A percentile compares a stretch with the other conserved stretches of the same genome.
phyloP scores from a whole-genome alignment of 2,329 filamentous ascomycete species.

The Cladosporium sp. region DNA sequence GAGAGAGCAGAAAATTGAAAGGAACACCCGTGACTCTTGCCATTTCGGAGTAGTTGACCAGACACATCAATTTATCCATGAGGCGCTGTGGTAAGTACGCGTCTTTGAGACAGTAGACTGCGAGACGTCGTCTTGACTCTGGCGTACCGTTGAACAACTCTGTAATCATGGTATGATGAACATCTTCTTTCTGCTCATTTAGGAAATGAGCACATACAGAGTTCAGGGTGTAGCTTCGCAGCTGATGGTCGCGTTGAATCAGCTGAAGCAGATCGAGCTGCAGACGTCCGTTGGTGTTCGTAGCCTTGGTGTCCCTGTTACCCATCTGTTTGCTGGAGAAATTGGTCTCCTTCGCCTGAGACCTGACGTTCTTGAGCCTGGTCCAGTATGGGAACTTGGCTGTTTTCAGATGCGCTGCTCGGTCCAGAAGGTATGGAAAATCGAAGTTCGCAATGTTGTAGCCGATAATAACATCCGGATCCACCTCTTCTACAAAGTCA shows the following conservation, averaged over 20 bases:
- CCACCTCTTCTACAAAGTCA: constrained; percentile 81
- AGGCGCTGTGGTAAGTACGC: constrained; percentile 90
- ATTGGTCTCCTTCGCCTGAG: constrained; percentile 71
- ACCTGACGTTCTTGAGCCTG: constrained; percentile 66
- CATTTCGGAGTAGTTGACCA: constrained; percentile 99
- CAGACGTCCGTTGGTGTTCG: constrained; percentile 89
- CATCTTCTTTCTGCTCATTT: constrained; percentile 97
- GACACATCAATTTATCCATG: constrained; percentile 95
- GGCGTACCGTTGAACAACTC: constrained; percentile 95
- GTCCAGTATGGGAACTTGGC: constrained; percentile 82
- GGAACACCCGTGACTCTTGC: constrained; percentile 97
- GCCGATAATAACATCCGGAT: constrained; percentile 95
- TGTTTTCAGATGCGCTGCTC: constrained; percentile 80
- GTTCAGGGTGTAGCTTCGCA: constrained; percentile 95
- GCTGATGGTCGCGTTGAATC: constrained; percentile 88
- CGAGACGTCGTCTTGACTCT: constrained; percentile 83
- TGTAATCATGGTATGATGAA: constrained; percentile 99
- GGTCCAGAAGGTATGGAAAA: constrained; percentile 90
- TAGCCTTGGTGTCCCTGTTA: constrained; percentile 87
- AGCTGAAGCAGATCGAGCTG: constrained; percentile 94
- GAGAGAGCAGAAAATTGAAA: constrained; percentile 87
- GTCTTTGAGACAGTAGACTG: constrained; percentile 96
- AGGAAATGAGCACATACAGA: constrained; percentile 93
- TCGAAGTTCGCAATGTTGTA: constrained; percentile 99
- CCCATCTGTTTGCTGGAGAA: constrained; percentile 99